phyloP scores from a whole-genome alignment of 306 rosid species.

The Potentilla sterilis region DNA sequence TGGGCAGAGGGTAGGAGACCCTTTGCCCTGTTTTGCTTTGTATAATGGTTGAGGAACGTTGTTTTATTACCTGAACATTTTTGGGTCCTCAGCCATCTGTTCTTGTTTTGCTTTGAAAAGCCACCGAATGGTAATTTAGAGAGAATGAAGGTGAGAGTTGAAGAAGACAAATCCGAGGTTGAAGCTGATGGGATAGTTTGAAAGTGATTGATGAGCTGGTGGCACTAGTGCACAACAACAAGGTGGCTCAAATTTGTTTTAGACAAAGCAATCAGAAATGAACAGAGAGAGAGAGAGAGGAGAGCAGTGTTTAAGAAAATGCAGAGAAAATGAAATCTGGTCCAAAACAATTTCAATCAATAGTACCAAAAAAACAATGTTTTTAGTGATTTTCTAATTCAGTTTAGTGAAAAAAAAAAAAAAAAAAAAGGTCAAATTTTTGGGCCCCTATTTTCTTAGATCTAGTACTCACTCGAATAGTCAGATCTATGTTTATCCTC shows the following conservation, averaged over 20 bases:
- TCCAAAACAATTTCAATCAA: neutral
- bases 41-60: constrained; percentile 12
- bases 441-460: too few relatives aligned
- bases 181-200: constrained; percentile 1
- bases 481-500: too few relatives aligned
- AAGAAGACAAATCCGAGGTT: constrained; percentile 21
- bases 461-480: too few relatives aligned
- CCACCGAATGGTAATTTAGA: constrained; percentile 7
- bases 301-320: neutral
- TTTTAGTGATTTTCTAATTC: neutral
- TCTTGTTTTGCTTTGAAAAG: constrained; percentile 18
- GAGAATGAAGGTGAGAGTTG: constrained; percentile 5
- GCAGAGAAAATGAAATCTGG: neutral
- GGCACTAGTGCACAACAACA: neutral
- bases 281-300: neutral
- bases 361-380: neutral
- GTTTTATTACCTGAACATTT: constrained; percentile 35
- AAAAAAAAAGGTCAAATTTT: too few relatives aligned
- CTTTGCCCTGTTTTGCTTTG: constrained; percentile 16
- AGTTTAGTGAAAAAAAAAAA: too few relatives aligned
- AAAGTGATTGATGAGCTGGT: constrained; percentile 2
- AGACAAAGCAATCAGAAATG: neutral
- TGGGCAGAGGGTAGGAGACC: constrained; percentile 22
- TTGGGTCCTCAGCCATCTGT: constrained; percentile 10
- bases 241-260: neutral